Percentiles rank a stretch among this genome's conserved stretches.
These are phyloP conservation scores for Scytalidium lignicola DNA, from an alignment of 2,329 filamentous ascomycete genomes.

Conservation along the genomic window DNA sequence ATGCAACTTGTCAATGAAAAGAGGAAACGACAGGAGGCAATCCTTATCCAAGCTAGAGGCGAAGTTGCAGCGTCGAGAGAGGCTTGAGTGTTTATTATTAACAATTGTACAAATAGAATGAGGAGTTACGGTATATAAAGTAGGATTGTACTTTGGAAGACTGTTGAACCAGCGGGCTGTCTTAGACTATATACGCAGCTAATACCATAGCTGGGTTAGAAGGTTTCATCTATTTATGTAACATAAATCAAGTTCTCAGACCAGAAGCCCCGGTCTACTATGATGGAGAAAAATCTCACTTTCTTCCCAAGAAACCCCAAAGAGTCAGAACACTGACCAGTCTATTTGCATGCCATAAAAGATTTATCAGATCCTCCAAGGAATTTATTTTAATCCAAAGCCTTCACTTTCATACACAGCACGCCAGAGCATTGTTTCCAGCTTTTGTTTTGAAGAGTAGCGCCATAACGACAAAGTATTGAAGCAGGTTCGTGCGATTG, in stretches of 20 bases:
- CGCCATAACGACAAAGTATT: constrained; percentile 75
- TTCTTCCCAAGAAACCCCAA: constrained; percentile 1
- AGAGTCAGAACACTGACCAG: not conserved
- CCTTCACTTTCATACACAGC: constrained; percentile 89
- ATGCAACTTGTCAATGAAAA: constrained; percentile 48
- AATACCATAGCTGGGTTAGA: not conserved
- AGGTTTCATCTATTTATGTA: constrained; percentile 4
- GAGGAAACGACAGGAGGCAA: constrained; percentile 56
- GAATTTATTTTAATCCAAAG: constrained; percentile 71
- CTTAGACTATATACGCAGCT: not conserved
- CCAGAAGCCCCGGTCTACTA: constrained; percentile 1
- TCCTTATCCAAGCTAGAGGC: constrained; percentile 49
- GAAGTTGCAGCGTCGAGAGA: constrained; percentile 5
- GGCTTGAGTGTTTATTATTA: not conserved
- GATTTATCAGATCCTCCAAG: not conserved
- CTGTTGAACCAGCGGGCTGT: not conserved
- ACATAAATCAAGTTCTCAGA: constrained; percentile 1
- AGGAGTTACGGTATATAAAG: not conserved
- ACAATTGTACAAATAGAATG: not conserved
- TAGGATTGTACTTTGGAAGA: constrained; percentile 1
- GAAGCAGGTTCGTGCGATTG: constrained; percentile 86
- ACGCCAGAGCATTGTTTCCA: constrained; percentile 72
- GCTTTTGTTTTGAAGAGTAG: constrained; percentile 59
- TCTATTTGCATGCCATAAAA: constrained; percentile 1
- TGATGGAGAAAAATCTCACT: constrained; percentile 5